Base-by-base conservation (phyloP, 192 early-diverging fungal species). In the Coemansia biformis region DNA sequence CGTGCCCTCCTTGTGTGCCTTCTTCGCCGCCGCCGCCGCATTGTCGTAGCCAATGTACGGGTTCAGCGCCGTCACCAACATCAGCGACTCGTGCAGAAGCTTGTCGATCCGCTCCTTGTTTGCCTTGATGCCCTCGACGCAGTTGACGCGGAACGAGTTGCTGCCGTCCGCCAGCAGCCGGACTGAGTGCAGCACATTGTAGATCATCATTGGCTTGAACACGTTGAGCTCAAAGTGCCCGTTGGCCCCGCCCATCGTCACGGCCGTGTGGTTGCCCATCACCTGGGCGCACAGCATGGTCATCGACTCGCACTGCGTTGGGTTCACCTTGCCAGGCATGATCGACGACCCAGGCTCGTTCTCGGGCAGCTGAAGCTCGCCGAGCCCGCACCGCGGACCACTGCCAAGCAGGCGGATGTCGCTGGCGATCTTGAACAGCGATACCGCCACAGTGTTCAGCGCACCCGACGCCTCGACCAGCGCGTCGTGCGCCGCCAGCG, bases 291-390 rank as follows among this genome's bases (percentile, higher is more conserved):
- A 94, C 30, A 97, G 90, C 96, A 99, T 99, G 19, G 96, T 99
- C 85, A 99, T 83, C 44, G 96, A 93, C 76, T 99, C 94, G 79
- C 89, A 94, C 77, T 99, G 96, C 14, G 96, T 99, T 36, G 96
- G 96, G 78, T 99, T 99, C 47, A 99, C 92, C 83, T 98, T 98
- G 44, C 96, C 96, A 32, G 93, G 93, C 96, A 99, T 97, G 63
- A 99, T 99, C 22, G 94, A 97, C 41, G 89, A 92, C 48, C 96
- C 96, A 34, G 96, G 96, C 73, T 99, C 96, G 70, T 99, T 99
- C 75, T 96, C 93, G 33, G 96, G 96, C 50, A 99, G 83, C 56
- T 66, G 75, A 44, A 99, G 81, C 75, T 99, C 96, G 42, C 93
- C 95, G 31, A 99, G 79, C 36, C 96, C 96, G 71, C 94, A 98